These are phyloP conservation scores for Spathaspora girioi DNA, from an alignment of 805 yeast species.

Conservation along the genomic window DNA sequence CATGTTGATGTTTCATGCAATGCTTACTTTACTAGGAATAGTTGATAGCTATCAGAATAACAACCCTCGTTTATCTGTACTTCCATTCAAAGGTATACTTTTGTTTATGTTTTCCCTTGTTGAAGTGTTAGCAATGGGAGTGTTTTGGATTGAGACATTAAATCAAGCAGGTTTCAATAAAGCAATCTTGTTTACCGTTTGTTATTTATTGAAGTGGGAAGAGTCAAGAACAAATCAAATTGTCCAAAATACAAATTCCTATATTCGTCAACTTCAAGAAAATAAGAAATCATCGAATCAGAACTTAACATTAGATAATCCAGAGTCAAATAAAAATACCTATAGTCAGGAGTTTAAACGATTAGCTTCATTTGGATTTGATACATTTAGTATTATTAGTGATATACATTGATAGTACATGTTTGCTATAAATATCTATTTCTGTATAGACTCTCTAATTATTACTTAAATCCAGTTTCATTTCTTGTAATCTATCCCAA, in stretches of 20 bases:
- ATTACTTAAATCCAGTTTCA: constrained; percentile 41
- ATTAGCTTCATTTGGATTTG: constrained; percentile 22
- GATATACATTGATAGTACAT: constrained; percentile 10
- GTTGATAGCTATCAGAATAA: not conserved
- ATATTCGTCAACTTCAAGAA: not conserved
- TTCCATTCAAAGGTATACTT: not conserved
- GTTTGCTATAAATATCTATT: not conserved
- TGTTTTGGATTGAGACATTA: constrained; percentile 6
- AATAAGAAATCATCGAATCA: not conserved
- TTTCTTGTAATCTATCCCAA: constrained; percentile 59
- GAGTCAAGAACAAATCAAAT: not conserved
- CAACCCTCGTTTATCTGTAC: not conserved
- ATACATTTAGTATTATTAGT: constrained; percentile 17
- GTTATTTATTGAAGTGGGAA: constrained; percentile 6
- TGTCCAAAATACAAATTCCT: not conserved
- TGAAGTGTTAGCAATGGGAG: constrained; percentile 2
- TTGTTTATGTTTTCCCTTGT: constrained; percentile 5
- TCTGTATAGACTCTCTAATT: not conserved
- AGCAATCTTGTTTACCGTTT: constrained; percentile 3
- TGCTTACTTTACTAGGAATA: constrained; percentile 1
- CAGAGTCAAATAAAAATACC: not conserved
- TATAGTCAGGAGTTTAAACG: constrained; percentile 6
- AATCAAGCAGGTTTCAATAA: not conserved
- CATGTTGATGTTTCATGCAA: constrained; percentile 4
- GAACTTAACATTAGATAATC: not conserved